Evolutionary conservation across 2,329 filamentous ascomycete species (phyloP), one percentile per base, ranked within the genome.

Genomic region (Clonostachys solani): DNA sequence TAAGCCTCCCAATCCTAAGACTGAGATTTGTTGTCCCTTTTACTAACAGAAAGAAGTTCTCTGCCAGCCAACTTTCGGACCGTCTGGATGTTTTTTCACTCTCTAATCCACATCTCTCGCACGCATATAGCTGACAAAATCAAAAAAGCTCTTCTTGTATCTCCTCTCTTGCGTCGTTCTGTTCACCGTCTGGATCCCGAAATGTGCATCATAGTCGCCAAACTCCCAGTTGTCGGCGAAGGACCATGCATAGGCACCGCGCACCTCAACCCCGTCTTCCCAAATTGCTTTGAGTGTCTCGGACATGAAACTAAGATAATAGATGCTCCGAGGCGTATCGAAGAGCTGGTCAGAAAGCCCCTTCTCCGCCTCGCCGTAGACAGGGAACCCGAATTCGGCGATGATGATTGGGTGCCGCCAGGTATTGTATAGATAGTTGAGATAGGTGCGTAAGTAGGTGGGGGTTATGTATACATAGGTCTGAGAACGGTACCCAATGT

Each of bases 71-170:
- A 29, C 8, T 10, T 29, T 3, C 23, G 23, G 23, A 9, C 3
- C 10, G 23, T 29, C 23, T 3, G 9, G 23, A 29, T 29, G 23
- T 29, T 29, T 29, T 9, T 10, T 29, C 8, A 29, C 23, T 29
- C 23, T 10, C 10, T 6, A 61, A 44, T 60, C 52, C 1, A 56
- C 57, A 2, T 58, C 58, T 2, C 60, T 55, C 1, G 60, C 55
- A 47, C 58, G 59, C 53, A 78, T 59, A 49, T 80, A 80, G 53
- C 80, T 75, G 15, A 80, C 74, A 53, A 75, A 57, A 46, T 81
- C 77, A 54, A 81, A 81, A 53, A 81, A 78, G 44, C 75, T 80
- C 65, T 77, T 78, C 64, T 81, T 82, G 46, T 73, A 81, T 37
- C 64, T 57, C 19, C 77, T 59, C 50, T 72, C 65, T 56, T 75